Percentiles rank a stretch among this genome's conserved stretches.
These are phyloP conservation scores for Poa pratensis DNA, from an alignment of 176 grass and related monocot species.

Conservation along the genomic window DNA sequence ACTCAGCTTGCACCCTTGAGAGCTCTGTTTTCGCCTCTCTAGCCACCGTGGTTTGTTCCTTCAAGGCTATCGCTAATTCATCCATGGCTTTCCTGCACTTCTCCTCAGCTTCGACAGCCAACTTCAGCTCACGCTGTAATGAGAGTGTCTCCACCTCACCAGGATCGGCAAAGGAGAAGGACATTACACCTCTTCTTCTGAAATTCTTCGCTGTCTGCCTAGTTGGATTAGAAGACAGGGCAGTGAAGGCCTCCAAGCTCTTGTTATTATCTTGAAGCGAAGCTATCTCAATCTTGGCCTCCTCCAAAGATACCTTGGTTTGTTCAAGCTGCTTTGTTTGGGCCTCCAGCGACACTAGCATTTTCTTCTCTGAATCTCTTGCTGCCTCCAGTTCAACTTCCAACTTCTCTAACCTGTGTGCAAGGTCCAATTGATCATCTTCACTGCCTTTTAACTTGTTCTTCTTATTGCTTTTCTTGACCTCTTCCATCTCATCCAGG, in stretches of 20 bases:
- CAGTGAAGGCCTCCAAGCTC: constrained; percentile 35
- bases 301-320: constrained; percentile 76
- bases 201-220: constrained; percentile 44
- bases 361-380: constrained; percentile 78
- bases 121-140: constrained; percentile 74
- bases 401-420: constrained; percentile 49
- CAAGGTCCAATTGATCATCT: constrained; percentile 38
- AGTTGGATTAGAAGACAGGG: constrained; percentile 21
- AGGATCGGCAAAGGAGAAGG: constrained; percentile 43
- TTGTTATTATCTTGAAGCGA: constrained; percentile 55
- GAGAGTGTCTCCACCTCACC: constrained; percentile 53
- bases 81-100: constrained; percentile 93
- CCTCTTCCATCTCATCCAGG: constrained; percentile 53
- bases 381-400: constrained; percentile 65
- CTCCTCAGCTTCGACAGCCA: constrained; percentile 76
- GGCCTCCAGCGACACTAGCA: constrained; percentile 53
- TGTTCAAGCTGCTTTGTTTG: constrained; percentile 80
- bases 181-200: constrained; percentile 54
- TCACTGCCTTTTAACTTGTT: constrained; percentile 38
- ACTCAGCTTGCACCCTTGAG: constrained; percentile 48
- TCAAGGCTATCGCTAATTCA: constrained; percentile 80
- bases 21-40: constrained; percentile 63
- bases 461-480: constrained; percentile 48
- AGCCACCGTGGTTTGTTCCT: constrained; percentile 60
- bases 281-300: constrained; percentile 77